Conservation (phyloP, 495 filamentous ascomycete species). For the Apodospora peruviana region DNA sequence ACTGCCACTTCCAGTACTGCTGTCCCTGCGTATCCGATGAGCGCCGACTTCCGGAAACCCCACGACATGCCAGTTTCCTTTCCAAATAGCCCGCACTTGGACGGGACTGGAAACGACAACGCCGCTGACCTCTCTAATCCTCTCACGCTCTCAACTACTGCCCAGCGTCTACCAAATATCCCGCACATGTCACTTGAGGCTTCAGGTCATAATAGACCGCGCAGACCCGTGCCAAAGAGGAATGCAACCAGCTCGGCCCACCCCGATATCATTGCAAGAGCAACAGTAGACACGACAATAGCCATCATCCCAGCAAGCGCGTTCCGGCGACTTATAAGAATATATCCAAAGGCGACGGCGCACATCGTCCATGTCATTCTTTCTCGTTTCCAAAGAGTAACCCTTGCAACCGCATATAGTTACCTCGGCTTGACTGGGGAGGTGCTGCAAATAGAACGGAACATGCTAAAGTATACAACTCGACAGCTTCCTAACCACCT, state of each 20-base stretch:
- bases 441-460: conserved; percentile 81
- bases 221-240: conserved; percentile 34
- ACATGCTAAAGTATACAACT: conserved; percentile 86
- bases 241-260: conserved; percentile 71
- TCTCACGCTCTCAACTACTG: conserved; percentile 14
- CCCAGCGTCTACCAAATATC: conserved; percentile 38
- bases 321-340: conserved; percentile 85
- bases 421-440: conserved; percentile 90
- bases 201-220: conserved; percentile 13
- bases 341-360: conserved; percentile 92
- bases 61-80: conserved; percentile 26
- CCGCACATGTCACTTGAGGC: conserved; percentile 72
- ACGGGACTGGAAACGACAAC: conserved; percentile 21
- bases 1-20: conserved; percentile 9
- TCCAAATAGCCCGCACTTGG: conserved; percentile 28
- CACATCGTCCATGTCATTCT: conserved; percentile 97
- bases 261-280: conserved; percentile 92
- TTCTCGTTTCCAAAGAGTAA: conserved; percentile 89
- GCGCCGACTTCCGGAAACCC: conserved; percentile 43
- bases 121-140: conserved; percentile 19
- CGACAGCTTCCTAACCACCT: conserved; percentile 90
- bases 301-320: conserved; percentile 96
- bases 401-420: conserved; percentile 85
- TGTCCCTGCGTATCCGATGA: conserved; percentile 32
- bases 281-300: conserved; percentile 96